phyloP scores from a whole-genome alignment of 140 eudicot genomes.

The Erigeron philadelphicus region DNA sequence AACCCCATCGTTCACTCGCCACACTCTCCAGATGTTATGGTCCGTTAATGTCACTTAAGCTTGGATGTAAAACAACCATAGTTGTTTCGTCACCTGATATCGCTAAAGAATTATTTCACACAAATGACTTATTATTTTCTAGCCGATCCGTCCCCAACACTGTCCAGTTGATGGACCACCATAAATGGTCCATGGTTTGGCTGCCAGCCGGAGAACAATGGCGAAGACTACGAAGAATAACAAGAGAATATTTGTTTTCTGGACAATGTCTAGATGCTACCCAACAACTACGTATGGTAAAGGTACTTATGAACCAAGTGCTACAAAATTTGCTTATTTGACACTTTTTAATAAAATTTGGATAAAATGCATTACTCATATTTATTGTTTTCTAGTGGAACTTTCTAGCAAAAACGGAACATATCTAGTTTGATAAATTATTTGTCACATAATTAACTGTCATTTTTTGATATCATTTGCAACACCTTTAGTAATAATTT shows the following conservation, averaged over 20 bases:
- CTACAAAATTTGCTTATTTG: not conserved
- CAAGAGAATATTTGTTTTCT: constrained; percentile 20
- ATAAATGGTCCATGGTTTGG: constrained; percentile 7
- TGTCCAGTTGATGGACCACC: not conserved
- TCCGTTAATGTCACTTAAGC: constrained; percentile 28
- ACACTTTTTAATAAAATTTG: no score
- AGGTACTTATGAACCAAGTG: constrained; percentile 1
- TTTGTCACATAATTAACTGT: no score
- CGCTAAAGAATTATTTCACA: constrained; percentile 16
- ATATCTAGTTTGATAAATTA: no score
- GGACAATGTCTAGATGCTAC: constrained; percentile 13
- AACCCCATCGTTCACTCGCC: constrained; percentile 26
- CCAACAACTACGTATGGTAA: constrained; percentile 14
- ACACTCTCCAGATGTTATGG: constrained; percentile 16
- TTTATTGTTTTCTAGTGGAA: no score
- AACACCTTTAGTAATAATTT: no score
- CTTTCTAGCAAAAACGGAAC: no score
- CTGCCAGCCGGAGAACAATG: constrained; percentile 18
- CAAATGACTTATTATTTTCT: constrained; percentile 20
- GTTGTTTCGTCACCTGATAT: constrained; percentile 21
- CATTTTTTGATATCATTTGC: no score
- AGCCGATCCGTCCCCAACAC: not conserved
- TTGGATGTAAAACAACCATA: constrained; percentile 20
- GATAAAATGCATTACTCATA: no score
- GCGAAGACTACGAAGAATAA: constrained; percentile 22